These are phyloP conservation scores for Enterocytospora artemiae DNA, from an alignment of 371 early-diverging fungal genomes.

Conservation along the genomic window DNA sequence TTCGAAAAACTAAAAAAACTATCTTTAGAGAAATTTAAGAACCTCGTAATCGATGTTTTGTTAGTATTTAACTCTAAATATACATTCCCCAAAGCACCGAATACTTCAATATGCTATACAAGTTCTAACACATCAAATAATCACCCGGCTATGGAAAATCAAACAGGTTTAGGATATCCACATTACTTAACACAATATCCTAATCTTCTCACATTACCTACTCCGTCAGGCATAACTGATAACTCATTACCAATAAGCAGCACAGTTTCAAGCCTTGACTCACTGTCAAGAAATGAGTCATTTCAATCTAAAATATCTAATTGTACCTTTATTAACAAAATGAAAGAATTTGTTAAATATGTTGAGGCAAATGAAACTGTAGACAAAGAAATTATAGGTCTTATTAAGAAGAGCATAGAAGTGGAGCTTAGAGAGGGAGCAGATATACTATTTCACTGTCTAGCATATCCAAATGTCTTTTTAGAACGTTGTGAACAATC, in stretches of 20 bases:
- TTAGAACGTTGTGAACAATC: neutral
- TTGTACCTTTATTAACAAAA: constrained; percentile 1
- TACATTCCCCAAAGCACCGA: neutral
- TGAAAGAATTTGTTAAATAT: constrained; percentile 5
- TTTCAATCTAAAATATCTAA: neutral
- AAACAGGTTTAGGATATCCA: no score
- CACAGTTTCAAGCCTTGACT: neutral
- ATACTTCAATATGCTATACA: no score
- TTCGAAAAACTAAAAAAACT: constrained; percentile 42
- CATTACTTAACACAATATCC: no score
- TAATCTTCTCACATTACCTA: no score
- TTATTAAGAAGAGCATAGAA: neutral
- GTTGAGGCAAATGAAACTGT: neutral
- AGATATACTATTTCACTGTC: neutral
- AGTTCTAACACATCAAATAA: no score
- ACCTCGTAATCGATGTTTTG: constrained; percentile 51
- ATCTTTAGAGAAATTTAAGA: constrained; percentile 48
- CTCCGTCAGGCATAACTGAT: no score
- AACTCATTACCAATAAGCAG: no score
- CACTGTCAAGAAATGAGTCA: constrained; percentile 1
- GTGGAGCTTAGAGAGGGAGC: neutral
- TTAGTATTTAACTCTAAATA: constrained; percentile 48
- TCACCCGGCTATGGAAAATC: no score
- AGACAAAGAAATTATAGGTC: neutral
- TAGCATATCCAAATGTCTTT: constrained; percentile 7